Base-by-base conservation (phyloP, 306 rosid genomes). In the Chamaecrista fasciculata region DNA sequence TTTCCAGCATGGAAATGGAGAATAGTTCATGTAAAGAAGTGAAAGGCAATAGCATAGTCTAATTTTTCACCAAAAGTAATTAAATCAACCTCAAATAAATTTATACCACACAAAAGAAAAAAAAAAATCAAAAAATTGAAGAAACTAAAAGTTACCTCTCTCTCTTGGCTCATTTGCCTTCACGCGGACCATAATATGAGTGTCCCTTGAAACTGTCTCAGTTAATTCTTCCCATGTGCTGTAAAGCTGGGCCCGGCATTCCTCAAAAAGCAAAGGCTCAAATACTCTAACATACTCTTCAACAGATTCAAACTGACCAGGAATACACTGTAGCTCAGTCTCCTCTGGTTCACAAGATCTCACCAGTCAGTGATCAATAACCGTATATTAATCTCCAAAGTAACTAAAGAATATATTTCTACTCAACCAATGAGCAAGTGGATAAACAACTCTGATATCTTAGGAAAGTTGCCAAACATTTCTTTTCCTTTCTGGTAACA, bases 211-310 rank as follows among this genome's bases (percentile, higher is more conserved):
- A 62, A 85, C 79, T 39, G 82, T 86, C 80, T 93, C 98, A 28
- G 89, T 83, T 43, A 84, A 80, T 80, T 93, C 98, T 77, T 93
- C 98, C 98, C 98, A 93, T 0, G 97, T 85, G 70, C 98, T 93
- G 82, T 88, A 93, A 50, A 93, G 96, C 71, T 93, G 98, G 66
- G 98, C 98, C 51, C 97, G 89, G 63, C 98, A 93, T 79, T 93
- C 98, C 86, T 93, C 98, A 79, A 93, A 93, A 68, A 93, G 91
- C 83, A 93, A 84, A 70, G 98, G 98, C 80, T 93, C 98, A 79
- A 93, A 93, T 68, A 93, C 94, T 81, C 80, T 81, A 39, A 83
- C 80, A 81, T 93, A 93, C 80, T 88, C 98, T 85, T 93, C 98
- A 59, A 86, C 83, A 1, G 97, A 93, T 78, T 88, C 98, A 86